A percentile compares a stretch with the other conserved stretches of the same genome.
These are phyloP conservation scores for Senna siamea DNA, from an alignment of 306 rosid genomes.

Conservation along the genomic window DNA sequence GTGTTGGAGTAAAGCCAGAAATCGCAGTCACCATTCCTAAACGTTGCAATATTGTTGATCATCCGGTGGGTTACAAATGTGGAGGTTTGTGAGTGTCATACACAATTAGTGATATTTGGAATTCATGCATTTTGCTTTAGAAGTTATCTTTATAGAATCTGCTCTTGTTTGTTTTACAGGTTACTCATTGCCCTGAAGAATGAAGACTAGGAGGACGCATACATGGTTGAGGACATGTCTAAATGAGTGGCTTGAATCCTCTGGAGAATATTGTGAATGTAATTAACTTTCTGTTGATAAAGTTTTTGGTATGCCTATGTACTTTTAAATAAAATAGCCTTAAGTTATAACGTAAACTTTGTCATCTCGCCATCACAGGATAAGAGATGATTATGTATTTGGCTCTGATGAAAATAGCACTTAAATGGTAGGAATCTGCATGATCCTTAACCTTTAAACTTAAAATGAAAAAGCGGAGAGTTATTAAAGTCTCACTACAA, in stretches of 20 bases:
- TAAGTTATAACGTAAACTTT: neutral
- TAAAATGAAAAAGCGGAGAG: too few species aligned
- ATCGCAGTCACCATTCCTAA: conserved; percentile 60
- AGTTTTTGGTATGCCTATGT: neutral
- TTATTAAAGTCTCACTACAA: too few species aligned
- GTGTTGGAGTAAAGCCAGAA: conserved; percentile 49
- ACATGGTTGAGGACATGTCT: neutral
- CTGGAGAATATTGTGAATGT: neutral
- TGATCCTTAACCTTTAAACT: too few species aligned
- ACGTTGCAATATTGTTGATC: conserved; percentile 53
- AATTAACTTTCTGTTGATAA: neutral
- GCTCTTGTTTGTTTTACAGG: conserved; percentile 31
- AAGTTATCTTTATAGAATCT: neutral
- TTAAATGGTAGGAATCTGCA: too few species aligned
- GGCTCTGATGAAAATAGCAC: neutral
- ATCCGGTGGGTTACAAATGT: conserved; percentile 57
- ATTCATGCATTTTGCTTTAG: neutral
- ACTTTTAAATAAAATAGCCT: neutral
- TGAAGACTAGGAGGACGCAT: neutral
- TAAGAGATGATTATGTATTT: neutral
- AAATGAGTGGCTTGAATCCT: neutral
- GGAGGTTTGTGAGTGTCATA: conserved; percentile 57
- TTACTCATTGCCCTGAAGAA: conserved; percentile 54
- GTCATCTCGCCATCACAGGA: neutral
- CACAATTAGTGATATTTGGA: neutral